Evolutionary conservation across 1,139 yeast genomes (phyloP).

Genomic region (Hyphopichia fennica): DNA sequence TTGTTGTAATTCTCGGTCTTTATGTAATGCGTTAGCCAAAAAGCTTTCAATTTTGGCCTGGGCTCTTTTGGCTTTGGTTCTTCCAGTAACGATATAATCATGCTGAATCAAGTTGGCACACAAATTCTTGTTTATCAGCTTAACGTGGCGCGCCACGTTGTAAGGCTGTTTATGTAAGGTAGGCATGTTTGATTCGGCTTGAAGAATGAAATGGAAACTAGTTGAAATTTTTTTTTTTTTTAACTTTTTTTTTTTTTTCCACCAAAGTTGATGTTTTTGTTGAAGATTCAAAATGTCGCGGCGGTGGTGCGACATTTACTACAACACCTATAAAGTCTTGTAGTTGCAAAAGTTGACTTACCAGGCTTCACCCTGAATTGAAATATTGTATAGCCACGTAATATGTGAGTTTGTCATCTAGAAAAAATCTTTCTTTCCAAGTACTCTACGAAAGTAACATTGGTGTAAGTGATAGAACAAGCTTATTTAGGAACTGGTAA

Average conservation of each 20-base stretch:
- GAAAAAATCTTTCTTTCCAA: no score
- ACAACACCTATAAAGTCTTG: no score
- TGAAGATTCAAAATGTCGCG: neutral
- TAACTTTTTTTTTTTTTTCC: neutral
- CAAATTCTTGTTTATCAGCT: constrained; percentile 48
- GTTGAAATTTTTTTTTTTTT: neutral
- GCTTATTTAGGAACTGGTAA: no score
- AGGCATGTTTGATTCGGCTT: constrained; percentile 27
- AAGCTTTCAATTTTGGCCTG: constrained; percentile 46
- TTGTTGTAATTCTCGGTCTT: constrained; percentile 13
- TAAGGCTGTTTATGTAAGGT: constrained; percentile 44
- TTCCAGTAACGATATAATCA: constrained; percentile 46
- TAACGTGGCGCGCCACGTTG: constrained; percentile 45
- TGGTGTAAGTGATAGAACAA: no score
- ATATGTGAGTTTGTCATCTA: no score
- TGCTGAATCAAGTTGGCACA: constrained; percentile 48
- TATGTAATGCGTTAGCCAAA: constrained; percentile 30
- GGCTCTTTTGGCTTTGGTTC: constrained; percentile 48
- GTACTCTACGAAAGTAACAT: no score
- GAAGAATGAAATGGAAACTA: neutral
- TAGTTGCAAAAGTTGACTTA: no score
- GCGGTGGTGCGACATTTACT: no score
- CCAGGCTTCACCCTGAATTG: no score
- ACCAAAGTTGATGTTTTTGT: neutral
- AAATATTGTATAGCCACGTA: no score